Percentiles rank a stretch among this genome's conserved stretches.
Conservation (phyloP, 805 yeast species). For the Vanderwaltozyma polyspora region DNA sequence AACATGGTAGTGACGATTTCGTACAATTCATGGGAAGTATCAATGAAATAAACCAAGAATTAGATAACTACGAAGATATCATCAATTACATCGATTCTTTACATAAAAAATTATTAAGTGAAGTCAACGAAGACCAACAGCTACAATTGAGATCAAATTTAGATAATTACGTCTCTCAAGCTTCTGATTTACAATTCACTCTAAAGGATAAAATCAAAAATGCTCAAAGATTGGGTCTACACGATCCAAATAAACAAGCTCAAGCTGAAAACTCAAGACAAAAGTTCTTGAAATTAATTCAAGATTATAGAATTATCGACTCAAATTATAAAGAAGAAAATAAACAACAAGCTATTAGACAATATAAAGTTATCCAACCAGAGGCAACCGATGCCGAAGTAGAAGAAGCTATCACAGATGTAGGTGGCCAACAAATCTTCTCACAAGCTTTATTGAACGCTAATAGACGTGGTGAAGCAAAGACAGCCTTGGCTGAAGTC, state of each 20-base stretch:
- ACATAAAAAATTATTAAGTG: slow-evolving; percentile 62
- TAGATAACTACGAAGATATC: slow-evolving; percentile 59
- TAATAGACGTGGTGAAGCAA: slow-evolving; percentile 87
- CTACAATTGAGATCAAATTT: slow-evolving; percentile 61
- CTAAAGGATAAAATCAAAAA: slow-evolving; percentile 68
- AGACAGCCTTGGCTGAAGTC: slow-evolving; percentile 89
- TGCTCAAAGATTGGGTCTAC: slow-evolving; percentile 58
- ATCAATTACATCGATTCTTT: slow-evolving; percentile 58
- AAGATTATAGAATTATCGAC: slow-evolving; percentile 77
- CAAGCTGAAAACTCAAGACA: slow-evolving; percentile 86
- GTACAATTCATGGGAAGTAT: slow-evolving; percentile 59
- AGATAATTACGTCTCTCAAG: slow-evolving; percentile 66
- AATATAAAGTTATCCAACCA: slow-evolving; percentile 81
- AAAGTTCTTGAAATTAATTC: slow-evolving; percentile 75
- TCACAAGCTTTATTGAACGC: slow-evolving; percentile 83
- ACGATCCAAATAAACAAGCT: slow-evolving; percentile 70
- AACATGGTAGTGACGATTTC: slow-evolving; percentile 31
- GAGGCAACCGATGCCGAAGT: slow-evolving; percentile 78
- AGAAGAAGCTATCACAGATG: slow-evolving; percentile 72
- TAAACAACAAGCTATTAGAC: slow-evolving; percentile 82
- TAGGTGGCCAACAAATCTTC: slow-evolving; percentile 81
- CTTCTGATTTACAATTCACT: slow-evolving; percentile 62
- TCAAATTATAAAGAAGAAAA: slow-evolving; percentile 76
- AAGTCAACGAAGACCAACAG: slow-evolving; percentile 61
- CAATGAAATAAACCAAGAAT: slow-evolving; percentile 53